Percentiles rank a stretch among this genome's conserved stretches.
phyloP scores from a whole-genome alignment of 352 stramenopile species.

The Blastocystis sp. region DNA sequence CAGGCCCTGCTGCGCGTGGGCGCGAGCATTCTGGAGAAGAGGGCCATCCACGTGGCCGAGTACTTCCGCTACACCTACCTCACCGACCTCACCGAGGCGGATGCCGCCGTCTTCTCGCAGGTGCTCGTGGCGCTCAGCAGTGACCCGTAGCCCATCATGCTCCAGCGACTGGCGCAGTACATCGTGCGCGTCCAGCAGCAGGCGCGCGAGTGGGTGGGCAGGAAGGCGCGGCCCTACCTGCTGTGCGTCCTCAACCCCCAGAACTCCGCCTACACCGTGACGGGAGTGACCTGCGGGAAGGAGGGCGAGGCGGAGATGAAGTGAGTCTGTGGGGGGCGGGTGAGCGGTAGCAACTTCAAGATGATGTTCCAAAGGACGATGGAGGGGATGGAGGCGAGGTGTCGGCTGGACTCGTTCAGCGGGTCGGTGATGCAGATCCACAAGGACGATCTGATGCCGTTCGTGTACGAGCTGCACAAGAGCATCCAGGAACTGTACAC shows the following conservation, averaged over 20 bases:
- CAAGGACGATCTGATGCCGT: constrained; percentile 60
- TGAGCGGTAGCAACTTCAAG: constrained; percentile 45
- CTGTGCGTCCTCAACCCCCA: constrained; percentile 58
- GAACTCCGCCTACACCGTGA: constrained; percentile 38
- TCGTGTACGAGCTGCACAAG: constrained; percentile 61
- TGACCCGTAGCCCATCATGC: constrained; percentile 47
- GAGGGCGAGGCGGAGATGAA: constrained; percentile 60
- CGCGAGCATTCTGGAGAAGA: constrained; percentile 42
- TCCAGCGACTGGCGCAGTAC: constrained; percentile 51
- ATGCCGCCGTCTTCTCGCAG: constrained; percentile 57
- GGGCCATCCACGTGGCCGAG: constrained; percentile 49
- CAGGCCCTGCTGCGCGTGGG: constrained; percentile 38
- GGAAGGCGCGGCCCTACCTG: neutral
- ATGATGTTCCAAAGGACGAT: constrained; percentile 43
- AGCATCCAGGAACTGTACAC: constrained; percentile 47
- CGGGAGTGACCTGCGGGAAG: constrained; percentile 33
- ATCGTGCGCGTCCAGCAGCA: constrained; percentile 58
- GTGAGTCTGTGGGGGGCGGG: neutral
- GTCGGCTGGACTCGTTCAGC: constrained; percentile 64
- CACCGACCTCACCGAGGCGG: constrained; percentile 45
- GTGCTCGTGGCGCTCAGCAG: neutral
- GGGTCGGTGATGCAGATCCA: constrained; percentile 64
- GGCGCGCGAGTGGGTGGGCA: constrained; percentile 29
- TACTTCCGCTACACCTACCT: constrained; percentile 53
- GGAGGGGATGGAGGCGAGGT: constrained; percentile 42